Evolutionary conservation across 2,329 filamentous ascomycete species (phyloP), one percentile per base, ranked within the genome.

Genomic region (Fusarium tupiense): DNA sequence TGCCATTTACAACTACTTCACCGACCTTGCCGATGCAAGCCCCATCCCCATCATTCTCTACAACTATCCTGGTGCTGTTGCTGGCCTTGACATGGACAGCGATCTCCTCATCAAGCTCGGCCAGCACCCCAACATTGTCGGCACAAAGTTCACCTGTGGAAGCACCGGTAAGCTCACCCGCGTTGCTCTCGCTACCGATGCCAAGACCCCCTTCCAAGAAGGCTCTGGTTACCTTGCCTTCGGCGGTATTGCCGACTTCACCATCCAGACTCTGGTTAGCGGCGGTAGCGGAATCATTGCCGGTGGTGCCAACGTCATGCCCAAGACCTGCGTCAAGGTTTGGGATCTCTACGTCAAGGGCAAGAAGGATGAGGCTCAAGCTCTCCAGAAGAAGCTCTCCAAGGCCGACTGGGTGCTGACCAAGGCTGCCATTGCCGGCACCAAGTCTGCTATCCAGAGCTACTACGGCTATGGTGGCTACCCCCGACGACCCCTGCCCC

Each of bases 131-230:
- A 97, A 97, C 84, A 94, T 97, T 79, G 86, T 95, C 72, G 94
- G 94, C 72, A 95, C 94, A 63, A 97, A 97, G 83, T 97, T 97
- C 87, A 97, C 94, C 46, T 97, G 94, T 81, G 94, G 93, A 74
- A 96, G 94, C 86, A 96, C 94, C 2, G 94, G 94, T 73, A 97
- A 97, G 85, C 88, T 97, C 74, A 96, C 94, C 19, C 91, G 94
- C 38, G 93, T 97, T 9, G 94, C 94, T 12, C 84, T 88, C 20
- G 93, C 91, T 52, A 90, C 92, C 54, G 85, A 93, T 77, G 93
- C 94, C 65, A 90, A 91, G 82, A 94, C 92, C 0, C 90, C 92
- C 17, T 84, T 81, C 68, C 81, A 83, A 13, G 85, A 88, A 70
- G 90, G 89, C 40, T 89, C 87, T 26, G 91, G 90, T 17, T 97